Evolutionary conservation across 2,329 filamentous ascomycete species (phyloP), one percentile per base, ranked within the genome.

Genomic region (Aureobasidium sp.): DNA sequence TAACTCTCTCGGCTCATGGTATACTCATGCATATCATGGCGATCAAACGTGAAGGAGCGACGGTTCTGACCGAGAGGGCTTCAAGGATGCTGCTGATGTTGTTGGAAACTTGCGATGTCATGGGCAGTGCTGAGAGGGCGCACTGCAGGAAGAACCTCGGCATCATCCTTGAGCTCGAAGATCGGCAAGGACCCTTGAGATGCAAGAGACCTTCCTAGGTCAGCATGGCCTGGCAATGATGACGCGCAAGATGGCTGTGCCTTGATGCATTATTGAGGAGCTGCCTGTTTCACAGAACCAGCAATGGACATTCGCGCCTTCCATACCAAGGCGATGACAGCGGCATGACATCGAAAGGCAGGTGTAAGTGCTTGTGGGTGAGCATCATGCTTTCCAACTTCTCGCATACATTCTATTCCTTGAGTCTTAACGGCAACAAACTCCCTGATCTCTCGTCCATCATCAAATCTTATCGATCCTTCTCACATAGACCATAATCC

Each of bases 41-140:
- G 53, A 57, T 57, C 53, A 57, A 45, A 45, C 41, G 3, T n/a
- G 53, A 36, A 57, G 53, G 51, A 55, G 49, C 27, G n/a, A 8
- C 45, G 31, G 31, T 2, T 34, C 52, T 29, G 25, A 34, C 31
- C 5, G 48, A 11, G 2, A 20, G 12, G 14, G 22, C 44, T 29
- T 14, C 5, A 25, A 27, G 20, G 12, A 8, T 17, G 12, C 25
- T 17, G 14, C 25, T 29, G 44, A 47, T 47, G 22, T 47, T 29
- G 44, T 29, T 25, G 25, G 12, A 25, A 48, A 27, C 22, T 27
- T 25, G 22, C 6, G 7, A 31, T 48, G 45, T n/a, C 45, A 6
- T 9, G 22, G 29, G 27, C 25, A 49, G 12, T 27, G 20, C 34
- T 53, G 49, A 14, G 27, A 22, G 31, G 11, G 3, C 20, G 12